These are phyloP conservation scores for Plenodomus biglobosus DNA, from an alignment of 2,329 filamentous ascomycete species.

Conservation along the genomic window DNA sequence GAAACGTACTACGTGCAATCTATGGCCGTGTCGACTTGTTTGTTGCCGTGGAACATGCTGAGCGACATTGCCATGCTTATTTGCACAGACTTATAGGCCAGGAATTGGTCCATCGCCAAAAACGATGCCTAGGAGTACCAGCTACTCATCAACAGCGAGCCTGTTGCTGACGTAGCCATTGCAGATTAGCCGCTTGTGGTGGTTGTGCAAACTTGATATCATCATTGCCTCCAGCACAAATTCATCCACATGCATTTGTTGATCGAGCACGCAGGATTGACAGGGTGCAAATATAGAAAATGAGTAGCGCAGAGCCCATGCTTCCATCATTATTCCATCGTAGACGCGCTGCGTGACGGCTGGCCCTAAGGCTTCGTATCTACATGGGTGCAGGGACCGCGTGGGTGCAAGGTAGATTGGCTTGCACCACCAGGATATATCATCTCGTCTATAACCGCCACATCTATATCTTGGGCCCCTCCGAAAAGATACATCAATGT, in stretches of 20 bases:
- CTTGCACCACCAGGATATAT: constrained; percentile 18
- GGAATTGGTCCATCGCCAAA: not conserved
- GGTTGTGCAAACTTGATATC: not conserved
- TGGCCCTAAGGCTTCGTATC: constrained; percentile 12
- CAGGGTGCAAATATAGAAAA: not conserved
- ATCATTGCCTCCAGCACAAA: not conserved
- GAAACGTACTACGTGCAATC: too few species aligned
- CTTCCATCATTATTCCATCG: constrained; percentile 17
- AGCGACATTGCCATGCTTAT: constrained; percentile 1
- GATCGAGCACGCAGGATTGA: not conserved
- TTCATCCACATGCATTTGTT: not conserved
- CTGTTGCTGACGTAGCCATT: not conserved
- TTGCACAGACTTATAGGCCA: constrained; percentile 3
- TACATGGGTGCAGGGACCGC: constrained; percentile 12
- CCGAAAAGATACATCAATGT: constrained; percentile 7
- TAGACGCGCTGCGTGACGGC: constrained; percentile 15
- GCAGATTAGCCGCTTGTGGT: not conserved
- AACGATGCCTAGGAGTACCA: constrained; percentile 11
- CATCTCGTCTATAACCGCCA: constrained; percentile 11
- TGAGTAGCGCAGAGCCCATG: constrained; percentile 14
- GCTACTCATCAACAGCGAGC: constrained; percentile 16
- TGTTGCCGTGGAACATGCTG: constrained; percentile 4
- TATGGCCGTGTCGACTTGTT: constrained; percentile 1
- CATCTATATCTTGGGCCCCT: constrained; percentile 8
- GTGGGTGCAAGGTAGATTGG: constrained; percentile 24